A percentile compares a stretch with the other conserved stretches of the same genome.
Evolutionary conservation across 495 filamentous ascomycete species (phyloP).

Genomic region (Daldinia vernicosa): DNA sequence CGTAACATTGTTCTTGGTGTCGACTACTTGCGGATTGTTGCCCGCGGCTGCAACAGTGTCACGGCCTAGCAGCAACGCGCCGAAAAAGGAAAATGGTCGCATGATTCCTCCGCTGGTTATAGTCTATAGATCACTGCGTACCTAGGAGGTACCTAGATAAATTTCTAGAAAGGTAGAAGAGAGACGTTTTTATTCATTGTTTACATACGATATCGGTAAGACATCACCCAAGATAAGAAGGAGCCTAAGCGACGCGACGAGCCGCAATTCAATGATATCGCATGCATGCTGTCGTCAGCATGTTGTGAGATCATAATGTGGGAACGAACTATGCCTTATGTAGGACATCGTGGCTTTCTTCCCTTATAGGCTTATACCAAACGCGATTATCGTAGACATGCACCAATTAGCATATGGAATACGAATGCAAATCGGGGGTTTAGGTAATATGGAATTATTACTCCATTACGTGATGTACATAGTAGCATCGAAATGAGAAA

Average conservation of each 20-base stretch:
- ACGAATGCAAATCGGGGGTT: neutral
- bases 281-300: neutral
- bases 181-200: neutral
- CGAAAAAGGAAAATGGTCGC: constrained; percentile 32
- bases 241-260: neutral
- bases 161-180: neutral
- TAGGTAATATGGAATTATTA: neutral
- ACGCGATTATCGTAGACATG: neutral
- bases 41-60: constrained; percentile 3
- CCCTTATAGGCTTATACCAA: too few relatives aligned
- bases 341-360: neutral
- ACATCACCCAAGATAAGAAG: neutral
- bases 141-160: too few relatives aligned
- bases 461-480: neutral
- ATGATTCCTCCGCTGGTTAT: constrained; percentile 10
- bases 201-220: neutral
- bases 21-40: constrained; percentile 31
- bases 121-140: neutral
- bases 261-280: neutral
- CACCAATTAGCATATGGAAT: constrained; percentile 3
- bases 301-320: neutral
- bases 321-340: constrained; percentile 1
- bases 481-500: neutral
- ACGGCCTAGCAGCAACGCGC: constrained; percentile 16
- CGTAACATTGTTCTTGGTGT: constrained; percentile 30